Base-by-base conservation (phyloP, 192 early-diverging fungal species). In the Rhizoclosmatium sp. region DNA sequence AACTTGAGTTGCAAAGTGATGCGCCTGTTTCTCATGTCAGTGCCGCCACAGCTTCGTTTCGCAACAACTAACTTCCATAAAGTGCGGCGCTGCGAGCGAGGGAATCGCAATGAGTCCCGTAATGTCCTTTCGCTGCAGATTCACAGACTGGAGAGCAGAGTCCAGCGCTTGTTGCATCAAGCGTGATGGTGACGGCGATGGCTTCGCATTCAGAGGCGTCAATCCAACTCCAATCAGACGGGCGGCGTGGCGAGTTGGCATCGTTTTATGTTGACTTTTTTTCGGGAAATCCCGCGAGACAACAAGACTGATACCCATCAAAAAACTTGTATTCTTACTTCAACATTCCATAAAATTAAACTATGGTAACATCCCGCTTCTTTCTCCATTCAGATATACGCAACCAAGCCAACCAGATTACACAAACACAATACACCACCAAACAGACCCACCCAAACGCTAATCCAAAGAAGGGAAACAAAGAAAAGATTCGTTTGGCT, bases 71-170 rank as follows among this genome's bases (percentile, higher is more conserved):
- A 31, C 31, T 31, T 80, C 82, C 85, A 83, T 83, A 56, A 83
- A 86, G 74, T 82, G 85, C 44, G 82, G 68, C 54, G 83, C 81
- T n/a, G 82, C 82, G 12, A 86, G 65, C 39, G 80, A 80, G 4
- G 85, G 85, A 3, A 86, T 78, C 23, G 85, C 85, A 78, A 86
- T 83, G 23, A 86, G 69, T 16, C 85, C 85, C 59, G 83, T 83
- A 10, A 86, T 54, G 69, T 86, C 85, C 47, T 61, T 81, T 23
- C 82, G 65, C 47, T 46, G 2, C 21, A 85, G 59, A 23, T 77
- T 77, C 21, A 71, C 75, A 14, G 78, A 79, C 23, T 67, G 71
- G 1, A 83, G 78, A 19, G 85, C 82, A 14, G 44, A 39, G 58
- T 61, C 59, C 16, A 86, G 78, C 2, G 82, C 82, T 65, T 80